Base-by-base conservation (phyloP, 2,329 filamentous ascomycete genomes). In the Sordariomycetes sp. region DNA sequence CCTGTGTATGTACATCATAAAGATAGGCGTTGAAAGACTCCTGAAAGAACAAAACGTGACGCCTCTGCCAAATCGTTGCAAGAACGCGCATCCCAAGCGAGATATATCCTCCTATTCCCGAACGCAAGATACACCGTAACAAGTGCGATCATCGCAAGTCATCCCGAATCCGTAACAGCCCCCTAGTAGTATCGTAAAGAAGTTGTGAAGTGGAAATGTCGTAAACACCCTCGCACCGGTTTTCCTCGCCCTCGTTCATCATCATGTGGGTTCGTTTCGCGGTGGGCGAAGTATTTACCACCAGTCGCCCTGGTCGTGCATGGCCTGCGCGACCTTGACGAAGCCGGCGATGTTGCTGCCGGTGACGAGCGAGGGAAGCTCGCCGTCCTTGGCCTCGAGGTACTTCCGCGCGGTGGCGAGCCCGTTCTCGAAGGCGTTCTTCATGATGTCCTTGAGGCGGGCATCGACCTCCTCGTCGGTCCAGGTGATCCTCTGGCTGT, bases 321-420 rank as follows among this genome's bases (percentile, higher is more conserved):
- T 97, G 68, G 94, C 93, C 67, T 85, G 82, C 57, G 87, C 92
- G 58, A 97, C 93, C 87, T 97, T 99, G 76, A 88, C 87, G 79
- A 97, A 97, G 60, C 94, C 94, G 61, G 94, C 94, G 77, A 99
- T 96, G 78, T 97, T 97, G 79, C 87, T 89, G 66, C 94, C 94
- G 60, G 90, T 91, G 48, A 97, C 91, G 70, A 97, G 79, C 65
- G 86, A 91, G 65, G 94, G 94, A 66, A 94, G 85, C 76, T 93
- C 89, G 66, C 87, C 90, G 71, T 95, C 90, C 64, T 79, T 79
- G 58, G 85, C 78, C 63, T 84, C 80, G 65, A 94, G 87, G 73
- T 94, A 97, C 77, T 91, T 85, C 82, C 92, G 88, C 62, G 93
- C 91, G 1, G 92, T 97, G 73, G 87, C 79, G 56, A 97, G 79